These are phyloP conservation scores for Thielaviopsis euricoi DNA, from an alignment of 2,329 filamentous ascomycete species.

Conservation along the genomic window DNA sequence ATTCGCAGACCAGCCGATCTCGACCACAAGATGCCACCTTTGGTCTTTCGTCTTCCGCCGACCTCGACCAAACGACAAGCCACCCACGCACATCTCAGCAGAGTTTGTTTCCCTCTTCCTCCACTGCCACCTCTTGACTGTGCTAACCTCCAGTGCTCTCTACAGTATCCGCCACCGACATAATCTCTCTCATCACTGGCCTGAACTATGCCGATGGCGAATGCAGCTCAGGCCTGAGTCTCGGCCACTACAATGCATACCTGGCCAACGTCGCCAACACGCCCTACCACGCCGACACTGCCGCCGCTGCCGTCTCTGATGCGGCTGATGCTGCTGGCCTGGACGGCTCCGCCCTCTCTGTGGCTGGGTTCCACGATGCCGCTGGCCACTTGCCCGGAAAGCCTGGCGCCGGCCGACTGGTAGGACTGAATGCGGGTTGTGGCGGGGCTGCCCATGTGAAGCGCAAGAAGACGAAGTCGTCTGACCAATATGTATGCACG, in stretches of 20 bases:
- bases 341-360: not conserved
- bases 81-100: not conserved
- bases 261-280: not conserved
- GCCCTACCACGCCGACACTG: not conserved
- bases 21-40: not conserved
- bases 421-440: not conserved
- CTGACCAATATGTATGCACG: conserved; percentile 84
- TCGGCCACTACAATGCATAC: conserved; percentile 18
- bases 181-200: conserved; percentile 86
- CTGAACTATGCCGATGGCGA: conserved; percentile 79
- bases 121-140: not conserved
- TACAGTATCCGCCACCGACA: conserved; percentile 33
- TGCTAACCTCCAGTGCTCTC: not conserved
- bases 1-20: not conserved
- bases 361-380: not conserved
- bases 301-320: not conserved
- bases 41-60: not conserved
- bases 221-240: conserved; percentile 70
- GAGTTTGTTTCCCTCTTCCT: not conserved
- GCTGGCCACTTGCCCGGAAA: not conserved
- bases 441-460: conserved; percentile 27
- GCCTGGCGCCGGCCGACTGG: too few species aligned
- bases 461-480: conserved; percentile 69
- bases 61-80: not conserved
- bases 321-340: too few species aligned